phyloP scores from a whole-genome alignment of 306 rosid genomes.

The Phaseolus lunatus region DNA sequence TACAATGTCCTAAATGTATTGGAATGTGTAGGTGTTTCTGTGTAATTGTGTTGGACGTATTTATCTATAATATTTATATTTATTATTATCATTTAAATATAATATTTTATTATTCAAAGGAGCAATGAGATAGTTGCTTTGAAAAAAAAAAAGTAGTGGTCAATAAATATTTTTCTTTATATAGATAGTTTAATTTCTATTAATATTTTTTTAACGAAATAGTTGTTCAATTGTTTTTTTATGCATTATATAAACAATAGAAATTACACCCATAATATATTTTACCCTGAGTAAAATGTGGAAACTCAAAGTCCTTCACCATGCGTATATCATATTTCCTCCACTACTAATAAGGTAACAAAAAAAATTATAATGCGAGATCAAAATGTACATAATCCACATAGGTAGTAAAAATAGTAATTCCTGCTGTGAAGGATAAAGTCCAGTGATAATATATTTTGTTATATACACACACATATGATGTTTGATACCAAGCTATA shows the following conservation, averaged over 20 bases:
- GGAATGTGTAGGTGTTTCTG: too few relatives aligned
- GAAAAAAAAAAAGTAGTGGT: too few relatives aligned
- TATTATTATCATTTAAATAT: too few relatives aligned
- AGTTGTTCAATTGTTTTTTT: neutral
- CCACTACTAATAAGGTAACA: neutral
- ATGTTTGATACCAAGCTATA: neutral
- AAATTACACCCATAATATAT: neutral
- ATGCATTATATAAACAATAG: neutral
- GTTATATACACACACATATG: neutral
- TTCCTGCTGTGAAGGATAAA: neutral
- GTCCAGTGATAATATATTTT: neutral
- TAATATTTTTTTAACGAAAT: neutral
- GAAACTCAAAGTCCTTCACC: neutral
- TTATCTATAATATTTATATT: too few relatives aligned
- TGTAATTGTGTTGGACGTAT: too few relatives aligned
- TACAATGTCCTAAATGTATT: too few relatives aligned
- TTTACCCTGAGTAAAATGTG: neutral
- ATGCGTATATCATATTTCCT: neutral
- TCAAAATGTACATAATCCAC: neutral
- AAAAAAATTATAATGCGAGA: too few relatives aligned
- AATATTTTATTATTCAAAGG: too few relatives aligned
- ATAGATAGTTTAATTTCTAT: neutral
- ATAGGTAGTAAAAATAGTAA: neutral
- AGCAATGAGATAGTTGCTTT: too few relatives aligned
- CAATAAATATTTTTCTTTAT: too few relatives aligned